Evolutionary conservation across 169 alveolate genomes (phyloP).

Genomic region (Plasmodium gonderi): DNA sequence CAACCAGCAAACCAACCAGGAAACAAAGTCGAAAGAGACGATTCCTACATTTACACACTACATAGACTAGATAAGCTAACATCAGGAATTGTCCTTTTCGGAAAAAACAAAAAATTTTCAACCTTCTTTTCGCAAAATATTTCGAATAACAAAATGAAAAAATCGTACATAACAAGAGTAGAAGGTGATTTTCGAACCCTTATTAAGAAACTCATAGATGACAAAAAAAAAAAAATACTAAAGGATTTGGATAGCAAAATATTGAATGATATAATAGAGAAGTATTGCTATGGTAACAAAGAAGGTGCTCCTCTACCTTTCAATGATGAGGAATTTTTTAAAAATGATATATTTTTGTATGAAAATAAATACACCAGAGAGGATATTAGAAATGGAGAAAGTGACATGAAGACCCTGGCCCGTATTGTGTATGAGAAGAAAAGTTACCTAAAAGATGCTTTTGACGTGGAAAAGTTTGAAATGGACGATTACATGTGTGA

Average conservation of each 20-base stretch:
- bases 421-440: background rate
- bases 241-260: background rate
- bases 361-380: constrained; percentile 4
- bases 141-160: constrained; percentile 71
- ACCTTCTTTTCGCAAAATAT: constrained; percentile 76
- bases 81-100: constrained; percentile 84
- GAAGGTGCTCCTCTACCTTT: background rate
- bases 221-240: background rate
- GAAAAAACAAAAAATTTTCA: constrained; percentile 79
- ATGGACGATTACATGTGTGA: background rate
- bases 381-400: background rate
- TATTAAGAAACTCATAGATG: constrained; percentile 3
- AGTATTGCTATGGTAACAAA: background rate
- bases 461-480: constrained; percentile 32
- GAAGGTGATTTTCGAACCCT: constrained; percentile 80
- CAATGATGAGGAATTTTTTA: constrained; percentile 19
- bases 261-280: background rate
- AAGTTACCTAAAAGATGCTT: background rate
- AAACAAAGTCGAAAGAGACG: background rate
- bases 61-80: constrained; percentile 84
- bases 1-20: too few species aligned
- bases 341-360: constrained; percentile 50
- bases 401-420: background rate
- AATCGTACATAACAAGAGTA: constrained; percentile 83
- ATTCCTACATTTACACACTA: constrained; percentile 75